phyloP scores from a whole-genome alignment of 371 early-diverging fungal genomes.

The Mortierella sp. region DNA sequence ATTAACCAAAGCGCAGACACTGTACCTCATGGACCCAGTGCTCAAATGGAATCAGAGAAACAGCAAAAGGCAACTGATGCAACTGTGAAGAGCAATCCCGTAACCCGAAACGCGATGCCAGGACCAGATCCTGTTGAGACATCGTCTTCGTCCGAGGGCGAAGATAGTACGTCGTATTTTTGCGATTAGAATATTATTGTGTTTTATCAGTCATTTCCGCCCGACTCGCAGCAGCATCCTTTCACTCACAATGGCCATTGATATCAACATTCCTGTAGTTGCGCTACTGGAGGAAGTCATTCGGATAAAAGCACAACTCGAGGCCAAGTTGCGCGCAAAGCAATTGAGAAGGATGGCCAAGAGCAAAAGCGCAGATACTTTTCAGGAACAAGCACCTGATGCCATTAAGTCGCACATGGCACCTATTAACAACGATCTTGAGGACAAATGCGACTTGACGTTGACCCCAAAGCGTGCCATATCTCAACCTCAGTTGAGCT shows the following conservation, averaged over 20 bases:
- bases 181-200: not conserved
- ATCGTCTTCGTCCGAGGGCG: slow-evolving; percentile 28
- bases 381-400: not conserved
- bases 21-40: not conserved
- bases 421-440: not conserved
- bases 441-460: not conserved
- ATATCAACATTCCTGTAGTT: slow-evolving; percentile 11
- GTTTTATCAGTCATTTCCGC: not conserved
- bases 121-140: not conserved
- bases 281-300: slow-evolving; percentile 28
- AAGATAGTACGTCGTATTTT: slow-evolving; percentile 29
- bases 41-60: not conserved
- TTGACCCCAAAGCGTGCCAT: not conserved
- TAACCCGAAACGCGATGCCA: not conserved
- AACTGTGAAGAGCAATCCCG: no score
- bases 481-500: not conserved
- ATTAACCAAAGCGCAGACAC: not conserved
- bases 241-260: not conserved
- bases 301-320: slow-evolving; percentile 30
- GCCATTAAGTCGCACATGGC: not conserved
- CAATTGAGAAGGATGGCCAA: slow-evolving; percentile 2
- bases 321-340: slow-evolving; percentile 33
- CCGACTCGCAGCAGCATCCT: not conserved
- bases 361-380: not conserved
- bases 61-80: not conserved